Evolutionary conservation across 2,329 filamentous ascomycete genomes (phyloP), one percentile per base, ranked within the genome.

Genomic region (Bimuria novae-zelandiae): DNA sequence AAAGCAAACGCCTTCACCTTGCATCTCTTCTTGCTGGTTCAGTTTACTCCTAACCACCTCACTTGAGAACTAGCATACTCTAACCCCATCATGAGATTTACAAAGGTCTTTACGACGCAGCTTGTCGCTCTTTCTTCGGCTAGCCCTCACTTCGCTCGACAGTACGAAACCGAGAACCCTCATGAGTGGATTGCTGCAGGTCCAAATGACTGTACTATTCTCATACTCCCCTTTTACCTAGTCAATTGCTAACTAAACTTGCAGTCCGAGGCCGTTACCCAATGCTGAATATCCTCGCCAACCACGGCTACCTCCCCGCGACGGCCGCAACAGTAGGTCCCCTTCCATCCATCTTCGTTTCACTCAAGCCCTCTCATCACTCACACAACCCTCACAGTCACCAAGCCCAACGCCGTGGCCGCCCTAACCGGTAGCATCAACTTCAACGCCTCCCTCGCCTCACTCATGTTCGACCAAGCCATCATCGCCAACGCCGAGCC

Each of bases 391-490:
- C 2, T 27, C 30, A 16, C 43, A 46, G 43, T 75, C 27, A 75
- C 69, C 5, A 57, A 55, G 42, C 63, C 73, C 41, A 71, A 69
- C 17, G 71, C 75, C 0, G 59, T 79, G 6, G 57, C 68, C 6
- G 80, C 67, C 19, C 57, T 83, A 29, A 59, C 59, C 3, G 61
- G 67, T 0, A 77, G 68, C 1, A 63, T 82, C 45, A 78, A 80
- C 67, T 77, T 83, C 54, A 70, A 79, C 12, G 51, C 52, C 1
- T 62, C 67, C 1, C 68, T 82, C 1, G 75, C 67, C 0, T 59
- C 37, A 0, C 54, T 79, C 11, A 75, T 82, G 69, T 81, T 75
- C 57, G 60, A 76, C 5, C 68, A 74, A 48, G 80, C 77, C 36
- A 54, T 78, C n/a, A 57, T 65, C 27, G 61, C 56, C 16, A 69